Conservation (phyloP, 2,329 filamentous ascomycete genomes). For the Ustilaginoidea virens region DNA sequence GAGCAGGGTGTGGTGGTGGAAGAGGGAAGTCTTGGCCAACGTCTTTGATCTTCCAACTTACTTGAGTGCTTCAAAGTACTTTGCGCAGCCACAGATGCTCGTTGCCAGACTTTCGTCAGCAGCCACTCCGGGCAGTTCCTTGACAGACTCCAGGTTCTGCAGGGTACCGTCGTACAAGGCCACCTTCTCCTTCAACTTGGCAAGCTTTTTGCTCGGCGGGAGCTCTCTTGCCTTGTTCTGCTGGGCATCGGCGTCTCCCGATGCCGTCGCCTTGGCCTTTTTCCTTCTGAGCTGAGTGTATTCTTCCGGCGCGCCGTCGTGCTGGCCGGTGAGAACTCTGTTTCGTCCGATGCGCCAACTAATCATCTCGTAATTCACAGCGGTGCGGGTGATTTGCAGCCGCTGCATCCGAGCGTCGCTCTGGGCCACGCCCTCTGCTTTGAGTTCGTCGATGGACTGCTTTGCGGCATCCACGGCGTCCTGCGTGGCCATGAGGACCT, state of each 20-base stretch:
- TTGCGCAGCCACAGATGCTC: constrained; percentile 62
- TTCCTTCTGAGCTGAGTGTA: constrained; percentile 36
- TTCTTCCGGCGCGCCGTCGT: constrained; percentile 55
- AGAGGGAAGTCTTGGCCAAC: not conserved
- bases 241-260: constrained; percentile 18
- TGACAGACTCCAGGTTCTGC: constrained; percentile 80
- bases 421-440: constrained; percentile 67
- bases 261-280: constrained; percentile 17
- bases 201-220: constrained; percentile 58
- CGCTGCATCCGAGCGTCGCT: constrained; percentile 82
- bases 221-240: constrained; percentile 39
- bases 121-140: constrained; percentile 77
- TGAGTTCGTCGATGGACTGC: constrained; percentile 79
- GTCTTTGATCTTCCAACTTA: constrained; percentile 35
- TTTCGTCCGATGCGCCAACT: constrained; percentile 93
- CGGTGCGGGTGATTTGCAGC: constrained; percentile 79
- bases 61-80: constrained; percentile 84
- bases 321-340: constrained; percentile 66
- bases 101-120: constrained; percentile 62
- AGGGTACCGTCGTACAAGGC: constrained; percentile 84
- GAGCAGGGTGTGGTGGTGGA: too few relatives aligned
- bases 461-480: constrained; percentile 91
- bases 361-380: constrained; percentile 86
- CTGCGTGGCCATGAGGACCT: constrained; percentile 77
- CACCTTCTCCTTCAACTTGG: constrained; percentile 68